Base-by-base conservation (phyloP, 1,284 basidiomycete genomes). In the Puccinia horiana region DNA sequence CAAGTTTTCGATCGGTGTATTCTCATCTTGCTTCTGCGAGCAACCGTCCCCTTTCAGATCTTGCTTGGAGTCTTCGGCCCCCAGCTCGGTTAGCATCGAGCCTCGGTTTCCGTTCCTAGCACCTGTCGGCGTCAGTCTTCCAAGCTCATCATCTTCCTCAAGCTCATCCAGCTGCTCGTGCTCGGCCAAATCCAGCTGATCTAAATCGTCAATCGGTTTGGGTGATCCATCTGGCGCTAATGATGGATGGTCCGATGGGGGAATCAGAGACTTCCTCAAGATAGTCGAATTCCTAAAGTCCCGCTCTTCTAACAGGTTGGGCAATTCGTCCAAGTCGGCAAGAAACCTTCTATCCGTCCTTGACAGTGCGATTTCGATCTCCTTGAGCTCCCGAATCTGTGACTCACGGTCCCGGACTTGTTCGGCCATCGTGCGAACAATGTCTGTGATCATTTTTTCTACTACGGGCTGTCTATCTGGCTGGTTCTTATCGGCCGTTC, bases 361-460 rank as follows among this genome's bases (percentile, higher is more conserved):
- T 8, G 79, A 74, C 2, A 81, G 70, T 9, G 70, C 79, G 40
- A 81, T 72, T 49, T 81, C 79, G 35, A 81, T 81, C 32, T 81
- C 79, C 44, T 74, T 73, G 29, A 81, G 54, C 40, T 81, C 79
- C n/a, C 79, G 69, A 14, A 81, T 81, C 49, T 81, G 79, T 35
- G 79, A 69, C 49, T 81, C 79, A 26, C 79, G 79, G 32, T 81
- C 79, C 49, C 70, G 40, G n/a, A 65, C 54, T 40, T 61, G 67
- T 12, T 81, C 79, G 23, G 79, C 54, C 79, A 81, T 81, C n/a
- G 79, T 81, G 20, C 79, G 69, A n/a, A 81, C 79, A 44, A 81
- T 73, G n/a, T 81, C 79, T 32, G 70, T 47, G 58, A 81, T 81
- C 47, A 81, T 58, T 26, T 74, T 81, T 35, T 81, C 79, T 26